These are phyloP conservation scores for Leishmania turanica DNA, from an alignment of 208 protist species.

Conservation along the genomic window DNA sequence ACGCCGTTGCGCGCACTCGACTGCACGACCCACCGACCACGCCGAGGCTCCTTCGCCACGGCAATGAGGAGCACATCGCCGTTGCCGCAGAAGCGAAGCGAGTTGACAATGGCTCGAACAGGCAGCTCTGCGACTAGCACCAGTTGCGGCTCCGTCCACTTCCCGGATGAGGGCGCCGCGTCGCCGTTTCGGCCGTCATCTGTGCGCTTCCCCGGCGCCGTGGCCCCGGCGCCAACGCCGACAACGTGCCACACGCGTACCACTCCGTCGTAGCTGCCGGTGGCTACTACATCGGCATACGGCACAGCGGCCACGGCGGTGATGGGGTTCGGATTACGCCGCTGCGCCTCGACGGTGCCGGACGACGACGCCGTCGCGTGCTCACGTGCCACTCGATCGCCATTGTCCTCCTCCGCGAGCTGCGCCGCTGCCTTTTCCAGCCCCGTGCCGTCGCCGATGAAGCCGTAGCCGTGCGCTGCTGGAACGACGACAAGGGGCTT, in stretches of 20 bases:
- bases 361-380: slow-evolving; percentile 3
- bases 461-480: slow-evolving; percentile 80
- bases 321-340: slow-evolving; percentile 79
- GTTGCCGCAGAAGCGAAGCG: slow-evolving; percentile 61
- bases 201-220: slow-evolving; percentile 22
- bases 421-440: slow-evolving; percentile 66
- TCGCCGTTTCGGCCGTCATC: neutral
- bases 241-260: slow-evolving; percentile 82
- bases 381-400: neutral
- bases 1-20: slow-evolving; percentile 76
- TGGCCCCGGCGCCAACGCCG: slow-evolving; percentile 26
- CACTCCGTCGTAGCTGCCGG: slow-evolving; percentile 87
- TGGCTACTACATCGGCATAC: slow-evolving; percentile 81
- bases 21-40: slow-evolving; percentile 85
- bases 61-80: slow-evolving; percentile 60
- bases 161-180: neutral
- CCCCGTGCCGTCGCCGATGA: slow-evolving; percentile 84
- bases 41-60: slow-evolving; percentile 80
- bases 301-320: slow-evolving; percentile 82
- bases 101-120: slow-evolving; percentile 72
- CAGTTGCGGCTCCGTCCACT: slow-evolving; percentile 32
- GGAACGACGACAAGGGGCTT: slow-evolving; percentile 65
- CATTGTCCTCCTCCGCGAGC: slow-evolving; percentile 30
- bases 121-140: slow-evolving; percentile 66
- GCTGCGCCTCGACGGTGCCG: neutral